These are phyloP conservation scores for Arthroderma sp. DNA, from an alignment of 2,329 filamentous ascomycete species.

Conservation along the genomic window DNA sequence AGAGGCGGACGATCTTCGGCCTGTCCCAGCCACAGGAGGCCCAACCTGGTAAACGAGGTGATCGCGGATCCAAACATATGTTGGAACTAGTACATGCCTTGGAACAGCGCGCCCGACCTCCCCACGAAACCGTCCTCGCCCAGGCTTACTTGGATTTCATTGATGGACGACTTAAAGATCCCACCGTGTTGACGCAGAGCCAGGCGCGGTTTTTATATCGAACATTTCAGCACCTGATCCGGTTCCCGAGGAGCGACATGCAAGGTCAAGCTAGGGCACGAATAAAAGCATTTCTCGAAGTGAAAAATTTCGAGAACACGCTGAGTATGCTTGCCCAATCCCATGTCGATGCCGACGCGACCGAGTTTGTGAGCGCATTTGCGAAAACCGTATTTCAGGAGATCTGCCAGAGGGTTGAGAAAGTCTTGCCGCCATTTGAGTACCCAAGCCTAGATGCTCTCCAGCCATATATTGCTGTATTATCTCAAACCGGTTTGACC, in stretches of 20 bases:
- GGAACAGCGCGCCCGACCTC: conserved; percentile 51
- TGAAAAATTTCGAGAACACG: conserved; percentile 27
- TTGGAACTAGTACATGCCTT: conserved; percentile 53
- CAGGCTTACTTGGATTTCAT: conserved; percentile 55
- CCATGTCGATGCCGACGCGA: conserved; percentile 23
- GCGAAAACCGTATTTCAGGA: conserved; percentile 27
- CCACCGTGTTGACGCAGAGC: conserved; percentile 45
- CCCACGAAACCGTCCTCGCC: conserved; percentile 48
- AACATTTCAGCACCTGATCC: conserved; percentile 48
- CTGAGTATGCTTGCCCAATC: conserved; percentile 27
- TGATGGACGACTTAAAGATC: conserved; percentile 36
- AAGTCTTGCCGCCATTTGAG: neutral
- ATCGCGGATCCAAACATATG: conserved; percentile 53
- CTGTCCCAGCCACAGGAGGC: neutral
- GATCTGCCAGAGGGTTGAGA: conserved; percentile 12
- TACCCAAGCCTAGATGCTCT: conserved; percentile 24
- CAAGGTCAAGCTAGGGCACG: conserved; percentile 19
- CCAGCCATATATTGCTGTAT: conserved; percentile 35
- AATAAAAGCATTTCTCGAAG: conserved; percentile 20
- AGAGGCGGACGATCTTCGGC: conserved; percentile 40
- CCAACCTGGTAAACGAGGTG: conserved; percentile 26
- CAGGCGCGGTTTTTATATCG: conserved; percentile 50
- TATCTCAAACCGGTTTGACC: conserved; percentile 44
- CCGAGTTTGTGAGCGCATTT: conserved; percentile 25
- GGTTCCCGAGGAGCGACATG: too few relatives aligned